Evolutionary conservation across 2,329 filamentous ascomycete genomes (phyloP), one percentile per base, ranked within the genome.

Genomic region (Penicillium sp.): DNA sequence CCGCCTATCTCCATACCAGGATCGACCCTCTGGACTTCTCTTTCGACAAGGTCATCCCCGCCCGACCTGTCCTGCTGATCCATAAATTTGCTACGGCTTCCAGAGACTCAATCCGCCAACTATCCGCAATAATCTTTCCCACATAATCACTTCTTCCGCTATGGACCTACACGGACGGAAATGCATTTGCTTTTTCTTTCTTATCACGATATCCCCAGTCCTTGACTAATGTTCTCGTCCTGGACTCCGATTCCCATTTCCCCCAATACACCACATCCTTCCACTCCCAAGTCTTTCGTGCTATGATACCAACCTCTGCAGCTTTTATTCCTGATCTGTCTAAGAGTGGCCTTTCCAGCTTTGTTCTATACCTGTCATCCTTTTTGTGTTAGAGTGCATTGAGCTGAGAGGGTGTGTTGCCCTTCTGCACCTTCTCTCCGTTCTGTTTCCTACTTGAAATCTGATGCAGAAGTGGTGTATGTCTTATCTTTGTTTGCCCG

Each of bases 271-370:
- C 12, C 43, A 29, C 48, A 26, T 42, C 38, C 24, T 35, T 31
- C 45, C 26, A 17, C 34, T 57, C 54, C 56, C 52, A 58, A 61
- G 55, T 63, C 50, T 52, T 63, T 60, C 58, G 53, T 53, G 56
- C 61, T 57, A 65, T 68, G 65, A 68, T 68, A 68, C 65, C 65
- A 68, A 52, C 47, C 51, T 61, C 55, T 56, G 57, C 59, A 62
- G 57, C 62, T 59, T 60, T 59, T 59, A 57, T 60, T 57, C 49
- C 43, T 57, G 50, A 46, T 49, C 57, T 57, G 57, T 60, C 55
- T 56, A 64, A 64, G 60, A 65, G 57, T 59, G 59, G 57, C 57
- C 60, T 61, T 50, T 62, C 52, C 55, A 53, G 59, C 57, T 59
- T 50, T 45, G 48, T 55, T 50, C 47, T 43, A 43, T 53, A 47